Evolutionary conservation across 202 grass and related monocot genomes (phyloP), one percentile per base, ranked within the genome.

Genomic region (Setaria italica): DNA sequence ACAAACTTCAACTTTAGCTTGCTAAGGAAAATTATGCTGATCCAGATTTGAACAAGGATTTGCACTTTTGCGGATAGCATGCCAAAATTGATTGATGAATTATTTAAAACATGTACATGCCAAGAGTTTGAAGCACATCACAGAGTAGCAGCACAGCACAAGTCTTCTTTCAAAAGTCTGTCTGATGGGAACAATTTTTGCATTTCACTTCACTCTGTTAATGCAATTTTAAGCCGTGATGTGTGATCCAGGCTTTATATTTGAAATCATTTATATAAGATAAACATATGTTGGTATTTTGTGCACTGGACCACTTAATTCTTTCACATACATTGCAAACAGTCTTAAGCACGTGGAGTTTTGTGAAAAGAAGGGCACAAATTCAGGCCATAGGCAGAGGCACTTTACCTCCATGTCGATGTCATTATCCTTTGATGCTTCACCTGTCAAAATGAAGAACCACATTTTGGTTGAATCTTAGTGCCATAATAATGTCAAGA

Each of bases 381-480:
- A 77, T 42, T 73, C 10, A 84, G 43, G 20, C 16, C 17, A 81
- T 1, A 51, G 9, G 17, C 6, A 45, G 7, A 77, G 88, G 47
- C 29, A 67, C 20, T 32, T 39, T 80, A 88, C 86, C 75, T 81
- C 88, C 88, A 90, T 86, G 62, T 72, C 41, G 10, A 56, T 72
- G 35, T 81, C 77, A 3, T 62, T 76, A 30, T 86, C 86, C 74
- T 80, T 86, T 11, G 86, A 77, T 35, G 64, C 21, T 55, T 90
- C 80, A 78, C 88, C 91, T 93, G 91, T 53, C 41, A 82, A 87
- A 62, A 85, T 62, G 60, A 71, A 74, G 15, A 82, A 78, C 39
- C 55, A 55, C 59, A 75, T 5, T 78, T 59, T 48, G 2, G 16
- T 32, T 3, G 11, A 32, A 80, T 68, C 9, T 47, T 67, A 4